phyloP scores from a whole-genome alignment of 352 stramenopile genomes.

The Pythium diclinum region DNA sequence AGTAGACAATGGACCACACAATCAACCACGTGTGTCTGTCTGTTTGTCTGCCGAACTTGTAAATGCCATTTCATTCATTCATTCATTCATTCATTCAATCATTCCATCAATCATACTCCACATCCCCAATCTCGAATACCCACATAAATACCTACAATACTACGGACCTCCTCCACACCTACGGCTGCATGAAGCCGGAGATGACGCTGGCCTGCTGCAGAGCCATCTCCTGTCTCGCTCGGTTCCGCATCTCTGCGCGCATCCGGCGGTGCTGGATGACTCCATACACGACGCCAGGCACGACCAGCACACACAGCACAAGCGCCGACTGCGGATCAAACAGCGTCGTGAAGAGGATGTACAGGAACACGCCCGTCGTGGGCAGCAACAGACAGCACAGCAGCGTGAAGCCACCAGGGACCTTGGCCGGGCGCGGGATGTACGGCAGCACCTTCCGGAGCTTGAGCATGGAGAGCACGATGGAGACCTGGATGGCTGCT shows the following conservation, averaged over 20 bases:
- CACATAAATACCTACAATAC: not conserved
- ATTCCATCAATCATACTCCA: not conserved
- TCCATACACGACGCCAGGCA: conserved; percentile 13
- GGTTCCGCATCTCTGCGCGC: not conserved
- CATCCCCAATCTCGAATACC: not conserved
- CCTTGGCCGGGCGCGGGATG: conserved; percentile 34
- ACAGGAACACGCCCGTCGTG: conserved; percentile 9
- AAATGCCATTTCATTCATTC: not conserved
- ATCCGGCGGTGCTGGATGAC: not conserved
- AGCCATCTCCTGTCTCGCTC: not conserved
- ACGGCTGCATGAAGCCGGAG: not conserved
- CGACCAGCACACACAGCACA: not conserved
- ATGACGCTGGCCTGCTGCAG: too few species aligned
- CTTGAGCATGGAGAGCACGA: conserved; percentile 80
- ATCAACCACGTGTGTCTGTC: too few species aligned
- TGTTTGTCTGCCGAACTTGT: too few species aligned
- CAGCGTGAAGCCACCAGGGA: conserved; percentile 19
- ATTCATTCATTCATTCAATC: not conserved
- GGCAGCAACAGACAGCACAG: conserved; percentile 11
- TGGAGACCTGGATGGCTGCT: conserved; percentile 64
- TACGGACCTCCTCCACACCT: not conserved
- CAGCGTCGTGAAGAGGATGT: conserved; percentile 18
- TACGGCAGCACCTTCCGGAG: conserved; percentile 49
- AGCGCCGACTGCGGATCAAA: conserved; percentile 8
- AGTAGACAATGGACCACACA: conserved; percentile 39